Percentiles rank a stretch among this genome's conserved stretches.
These are phyloP conservation scores for Chaetomium olivaceum DNA, from an alignment of 2,329 filamentous ascomycete species.

Conservation along the genomic window DNA sequence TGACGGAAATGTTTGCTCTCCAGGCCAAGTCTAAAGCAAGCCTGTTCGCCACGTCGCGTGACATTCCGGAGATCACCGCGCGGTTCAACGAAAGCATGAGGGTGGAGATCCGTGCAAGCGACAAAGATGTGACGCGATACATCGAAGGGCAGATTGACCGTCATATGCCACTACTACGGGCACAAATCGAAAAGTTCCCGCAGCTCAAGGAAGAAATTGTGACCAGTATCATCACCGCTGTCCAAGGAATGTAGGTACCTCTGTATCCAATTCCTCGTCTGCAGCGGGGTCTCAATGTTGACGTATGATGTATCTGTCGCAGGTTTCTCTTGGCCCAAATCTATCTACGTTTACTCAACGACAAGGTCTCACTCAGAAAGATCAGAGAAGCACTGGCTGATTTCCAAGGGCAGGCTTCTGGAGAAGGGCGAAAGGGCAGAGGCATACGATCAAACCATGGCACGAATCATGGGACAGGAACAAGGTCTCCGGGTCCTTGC, in stretches of 20 bases:
- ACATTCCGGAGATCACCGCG: slow-evolving; percentile 37
- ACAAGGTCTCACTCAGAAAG: slow-evolving; percentile 8
- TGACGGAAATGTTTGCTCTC: slow-evolving; percentile 26
- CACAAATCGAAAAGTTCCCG: slow-evolving; percentile 5
- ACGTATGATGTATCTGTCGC: too few species aligned
- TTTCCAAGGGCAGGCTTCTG: slow-evolving; percentile 26
- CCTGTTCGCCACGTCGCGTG: slow-evolving; percentile 40
- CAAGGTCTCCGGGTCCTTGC: slow-evolving; percentile 32
- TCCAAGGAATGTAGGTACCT: slow-evolving; percentile 23
- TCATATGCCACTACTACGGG: too few species aligned
- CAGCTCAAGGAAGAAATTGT: slow-evolving; percentile 21
- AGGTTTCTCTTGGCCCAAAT: slow-evolving; percentile 22
- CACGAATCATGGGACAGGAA: slow-evolving; percentile 37
- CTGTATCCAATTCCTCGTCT: not conserved
- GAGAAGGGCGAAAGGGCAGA: slow-evolving; percentile 18
- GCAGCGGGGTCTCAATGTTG: not conserved
- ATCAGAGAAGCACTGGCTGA: not conserved
- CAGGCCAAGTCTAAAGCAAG: slow-evolving; percentile 19
- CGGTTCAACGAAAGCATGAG: slow-evolving; percentile 22
- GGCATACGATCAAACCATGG: slow-evolving; percentile 40
- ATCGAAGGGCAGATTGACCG: slow-evolving; percentile 11
- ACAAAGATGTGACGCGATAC: slow-evolving; percentile 20
- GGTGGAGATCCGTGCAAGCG: slow-evolving; percentile 23
- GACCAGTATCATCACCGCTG: slow-evolving; percentile 12
- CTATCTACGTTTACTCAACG: not conserved